Conservation (phyloP, 2,329 filamentous ascomycete genomes). For the Thelonectria blattea region DNA sequence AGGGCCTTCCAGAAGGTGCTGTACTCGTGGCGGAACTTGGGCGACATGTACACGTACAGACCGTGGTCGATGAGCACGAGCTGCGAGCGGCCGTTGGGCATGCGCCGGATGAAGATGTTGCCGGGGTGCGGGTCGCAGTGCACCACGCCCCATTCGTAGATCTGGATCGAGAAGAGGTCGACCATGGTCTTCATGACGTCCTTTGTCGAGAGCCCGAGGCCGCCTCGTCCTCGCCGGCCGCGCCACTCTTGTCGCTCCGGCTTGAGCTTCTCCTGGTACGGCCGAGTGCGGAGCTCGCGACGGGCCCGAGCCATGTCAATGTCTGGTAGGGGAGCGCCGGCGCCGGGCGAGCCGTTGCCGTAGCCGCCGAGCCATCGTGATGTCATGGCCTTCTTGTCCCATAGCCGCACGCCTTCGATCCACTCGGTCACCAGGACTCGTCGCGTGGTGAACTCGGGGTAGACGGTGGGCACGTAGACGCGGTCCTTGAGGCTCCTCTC, state of each 20-base stretch:
- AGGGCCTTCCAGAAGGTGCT: constrained; percentile 91
- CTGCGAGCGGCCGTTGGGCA: constrained; percentile 82
- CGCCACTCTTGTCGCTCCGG: constrained; percentile 82
- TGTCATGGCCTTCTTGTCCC: constrained; percentile 86
- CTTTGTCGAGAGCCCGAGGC: constrained; percentile 80
- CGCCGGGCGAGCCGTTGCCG: constrained; percentile 78
- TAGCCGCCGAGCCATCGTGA: constrained; percentile 79
- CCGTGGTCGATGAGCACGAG: constrained; percentile 97
- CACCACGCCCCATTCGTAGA: constrained; percentile 95
- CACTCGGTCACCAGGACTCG: constrained; percentile 94
- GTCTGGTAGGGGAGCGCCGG: constrained; percentile 65
- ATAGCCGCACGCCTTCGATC: constrained; percentile 93
- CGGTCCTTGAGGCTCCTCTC: constrained; percentile 79
- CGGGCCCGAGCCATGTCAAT: constrained; percentile 56
- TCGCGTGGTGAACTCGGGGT: constrained; percentile 80
- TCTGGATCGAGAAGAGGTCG: constrained; percentile 95
- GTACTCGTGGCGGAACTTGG: constrained; percentile 85
- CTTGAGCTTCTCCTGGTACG: constrained; percentile 69
- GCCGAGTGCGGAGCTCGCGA: constrained; percentile 56
- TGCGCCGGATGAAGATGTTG: constrained; percentile 92
- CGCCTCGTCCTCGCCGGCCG: constrained; percentile 74
- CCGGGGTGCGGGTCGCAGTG: constrained; percentile 98
- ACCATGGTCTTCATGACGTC: constrained; percentile 97
- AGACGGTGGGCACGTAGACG: constrained; percentile 88
- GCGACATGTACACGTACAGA: constrained; percentile 89